Evolutionary conservation across 2,329 filamentous ascomycete species (phyloP), one percentile per base, ranked within the genome.

Genomic region (Epichloe coenophiala): DNA sequence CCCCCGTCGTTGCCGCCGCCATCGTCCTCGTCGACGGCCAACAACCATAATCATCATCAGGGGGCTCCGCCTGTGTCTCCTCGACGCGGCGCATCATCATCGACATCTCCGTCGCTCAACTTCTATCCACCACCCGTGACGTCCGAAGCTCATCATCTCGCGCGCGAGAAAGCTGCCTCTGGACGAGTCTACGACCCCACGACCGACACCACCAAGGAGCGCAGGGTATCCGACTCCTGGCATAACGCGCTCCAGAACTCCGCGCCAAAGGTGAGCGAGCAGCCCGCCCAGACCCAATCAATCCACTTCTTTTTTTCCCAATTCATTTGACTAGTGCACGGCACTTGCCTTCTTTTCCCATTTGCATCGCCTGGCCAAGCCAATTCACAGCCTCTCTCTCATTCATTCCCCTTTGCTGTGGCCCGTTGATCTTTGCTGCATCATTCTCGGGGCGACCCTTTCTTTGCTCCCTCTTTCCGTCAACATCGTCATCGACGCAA

Each of bases 151-250:
- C 53, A 51, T 50, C 65, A 66, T 53, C 61, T 61, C 54, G 51
- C 59, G 45, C 70, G 65, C 61, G 68, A 69, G 49, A 69, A 71
- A 60, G 59, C 67, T 49, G 60, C 63, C 15, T 62, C 66, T 51
- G 65, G 72, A 59, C 70, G 71, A 61, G 76, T 74, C 64, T 78
- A 78, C 66, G 75, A 78, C 57, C 74, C 74, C 15, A 71, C 71
- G 42, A 74, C 71, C 42, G 75, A 78, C 64, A 70, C 68, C 53
- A 71, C 68, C 46, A 69, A 66, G 54, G 71, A 73, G 60, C 72
- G 70, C 58, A 67, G 65, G 54, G 62, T 70, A 57, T 72, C 70
- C 52, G 73, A 76, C 59, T 68, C 71, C 58, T 74, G 72, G 71
- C 70, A 70, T 58, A 70, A 66, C 61, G 63, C 67, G 61, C 65